Evolutionary conservation across 805 yeast genomes (phyloP), one percentile per base, ranked within the genome.

Genomic region (Zygoascus biomembranicola): DNA sequence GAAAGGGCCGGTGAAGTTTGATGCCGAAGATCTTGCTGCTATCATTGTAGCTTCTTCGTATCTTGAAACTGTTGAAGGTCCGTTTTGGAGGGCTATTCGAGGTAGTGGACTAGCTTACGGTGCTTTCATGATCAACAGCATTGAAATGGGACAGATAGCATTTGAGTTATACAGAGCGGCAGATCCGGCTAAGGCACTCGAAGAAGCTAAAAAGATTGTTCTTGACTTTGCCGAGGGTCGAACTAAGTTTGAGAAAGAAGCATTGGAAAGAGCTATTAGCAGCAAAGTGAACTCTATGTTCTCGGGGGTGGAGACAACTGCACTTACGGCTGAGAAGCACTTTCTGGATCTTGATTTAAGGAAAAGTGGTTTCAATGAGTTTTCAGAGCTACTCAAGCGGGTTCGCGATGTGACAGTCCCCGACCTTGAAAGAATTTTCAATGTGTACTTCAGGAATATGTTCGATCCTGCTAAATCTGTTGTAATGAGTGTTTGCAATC

Each of bases 101-200:
- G 99, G 99, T 43, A 78, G 90, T 1, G 99, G 99, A 2, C 73
- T 87, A 44, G 97, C 97, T 0, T 94, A 94, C 67, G 97, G 97
- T 41, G 94, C 92, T 1, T 74, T 73, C 52, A 74, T 88, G 60
- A 64, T 74, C 45, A 74, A 80, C 48, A 76, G 77, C 57, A 64
- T 79, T 11, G 96, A 89, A 59, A 70, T 79, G 43, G 92, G 95
- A 2, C 79, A 76, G 51, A 68, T 92, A 57, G 74, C 76, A 4
- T 87, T 84, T 62, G 76, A 75, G 47, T 77, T 92, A 18, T 87
- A 87, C 62, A 78, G 97, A 57, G 96, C 95, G 13, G 79, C 96
- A 1, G 97, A 94, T 67, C 81, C 87, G 1, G 73, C 79, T 52
- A 80, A 81, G 57, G 84, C 85, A 6, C 37, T 49, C 23, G 49